Percentiles rank a stretch among this genome's conserved stretches.
These are phyloP conservation scores for Mycena filopes DNA, from an alignment of 768 basidiomycete species.

Conservation along the genomic window DNA sequence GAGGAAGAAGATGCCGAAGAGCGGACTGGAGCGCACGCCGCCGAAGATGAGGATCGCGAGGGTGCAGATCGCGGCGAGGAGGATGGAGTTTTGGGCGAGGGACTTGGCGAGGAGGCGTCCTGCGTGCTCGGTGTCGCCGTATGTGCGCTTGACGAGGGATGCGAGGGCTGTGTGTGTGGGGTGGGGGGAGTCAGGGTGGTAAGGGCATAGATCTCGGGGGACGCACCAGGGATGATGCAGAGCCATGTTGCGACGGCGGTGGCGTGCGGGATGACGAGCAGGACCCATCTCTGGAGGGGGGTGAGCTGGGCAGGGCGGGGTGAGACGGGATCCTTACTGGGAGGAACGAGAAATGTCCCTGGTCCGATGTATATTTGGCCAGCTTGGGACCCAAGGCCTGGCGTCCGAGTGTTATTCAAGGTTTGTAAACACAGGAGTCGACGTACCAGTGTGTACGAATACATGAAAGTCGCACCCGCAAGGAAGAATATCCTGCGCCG, in stretches of 20 bases:
- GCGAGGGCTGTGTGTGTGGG: constrained; percentile 1
- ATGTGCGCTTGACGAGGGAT: neutral
- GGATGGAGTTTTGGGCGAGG: constrained; percentile 13
- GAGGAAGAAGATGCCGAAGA: constrained; percentile 15
- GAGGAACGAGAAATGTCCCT: constrained; percentile 1
- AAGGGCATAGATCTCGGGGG: neutral
- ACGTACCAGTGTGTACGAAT: constrained; percentile 13
- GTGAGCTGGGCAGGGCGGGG: neutral
- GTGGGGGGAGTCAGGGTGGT: too few species aligned
- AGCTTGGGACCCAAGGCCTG: constrained; percentile 6
- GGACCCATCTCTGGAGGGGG: constrained; percentile 8
- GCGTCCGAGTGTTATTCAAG: too few species aligned
- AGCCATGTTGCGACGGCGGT: neutral
- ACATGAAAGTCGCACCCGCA: constrained; percentile 7
- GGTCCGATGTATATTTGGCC: neutral
- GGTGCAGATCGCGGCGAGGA: neutral
- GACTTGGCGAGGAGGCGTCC: constrained; percentile 1
- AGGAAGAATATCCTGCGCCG: neutral
- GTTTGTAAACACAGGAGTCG: neutral
- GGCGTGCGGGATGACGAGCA: neutral
- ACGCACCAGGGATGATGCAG: constrained; percentile 11
- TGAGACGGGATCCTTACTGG: neutral
- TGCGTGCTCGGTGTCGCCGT: constrained; percentile 4
- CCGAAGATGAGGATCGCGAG: constrained; percentile 16
- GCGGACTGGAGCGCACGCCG: neutral